Evolutionary conservation across 2,329 filamentous ascomycete genomes (phyloP), one percentile per base, ranked within the genome.

Genomic region (Aspergillus luchuensis): DNA sequence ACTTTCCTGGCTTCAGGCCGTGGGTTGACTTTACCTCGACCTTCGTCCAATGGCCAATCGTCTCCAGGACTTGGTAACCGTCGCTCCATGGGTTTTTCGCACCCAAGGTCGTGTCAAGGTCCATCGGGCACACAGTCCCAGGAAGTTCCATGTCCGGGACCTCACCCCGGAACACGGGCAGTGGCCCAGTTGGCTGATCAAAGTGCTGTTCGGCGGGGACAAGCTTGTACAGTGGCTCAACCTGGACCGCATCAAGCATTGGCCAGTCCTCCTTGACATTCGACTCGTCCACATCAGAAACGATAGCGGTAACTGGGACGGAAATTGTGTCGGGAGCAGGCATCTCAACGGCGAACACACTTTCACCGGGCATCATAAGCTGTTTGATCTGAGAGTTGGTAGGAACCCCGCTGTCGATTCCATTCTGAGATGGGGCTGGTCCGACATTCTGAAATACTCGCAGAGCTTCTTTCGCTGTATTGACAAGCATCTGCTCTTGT

Each of bases 81-180:
- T 15, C 21, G 23, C 45, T 15, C 19, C 45, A 17, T 13, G 52
- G 41, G 11, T 41, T 51, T 15, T 41, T 52, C n/a, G 55, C 7
- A 5, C 60, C 56, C 39, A 23, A 13, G 8, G 47, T 49, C 15
- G 63, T 10, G 28, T 65, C 55, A 11, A 63, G 17, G 5, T 65
- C 59, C 11, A 28, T 11, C 38, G 61, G 43, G 15, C 15, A 33
- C 17, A 60, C 43, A 0, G 39, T 36, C 4, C 17, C 36, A 0
- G 58, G 58, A 6, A 61, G 45, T 28, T 61, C 25, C 11, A 58
- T 36, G 28, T 63, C 61, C 5, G 58, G 54, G 4, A 58, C 48
- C 2, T 56, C 6, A 13, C 49, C 49, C 4, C 38, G 30, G 21
- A 63, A 59, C 19, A 57, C n/a, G 3, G 58, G 54, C n/a, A 60